Base-by-base conservation (phyloP, 306 rosid species). In the Castanea crenata region DNA sequence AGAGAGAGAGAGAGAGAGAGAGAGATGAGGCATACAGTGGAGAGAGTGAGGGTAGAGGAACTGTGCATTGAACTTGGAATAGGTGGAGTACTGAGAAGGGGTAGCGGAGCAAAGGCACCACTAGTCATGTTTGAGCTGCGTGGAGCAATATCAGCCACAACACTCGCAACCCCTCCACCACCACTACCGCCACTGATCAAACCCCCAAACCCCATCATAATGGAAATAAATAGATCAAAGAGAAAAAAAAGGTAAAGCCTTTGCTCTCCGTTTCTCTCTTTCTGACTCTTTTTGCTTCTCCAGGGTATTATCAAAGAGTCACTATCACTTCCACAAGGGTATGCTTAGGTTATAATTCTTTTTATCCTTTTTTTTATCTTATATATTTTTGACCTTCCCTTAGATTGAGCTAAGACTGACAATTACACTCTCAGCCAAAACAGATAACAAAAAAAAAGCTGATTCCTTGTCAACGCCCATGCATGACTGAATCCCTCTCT, bases 391-490 rank as follows among this genome's bases (percentile, higher is more conserved):
- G 88, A 88, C 94, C 73, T 79, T 6, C 76, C 52, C 79, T 76
- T 69, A 81, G 56, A 79, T 74, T 73, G 41, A 87, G 83, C 64
- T 15, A 85, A 71, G 59, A 58, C 85, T 32, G 80, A 81, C 73
- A 83, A 79, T 71, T 73, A 68, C 84, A 84, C 75, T 76, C 83
- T 80, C 81, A 84, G 76, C 69, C 70, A 73, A 63, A 79, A 81
- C 83, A 84, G 82, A 69, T 78, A 81, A 68, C 62, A 76, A 46
- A 70, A 76, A 52, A 80, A 87, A 84, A 78, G 74, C 2, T 31
- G 76, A 35, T 84, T 13, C 83, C 29, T 84, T 78, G 96, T 94
- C 98, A 89, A 90, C 86, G 82, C 81, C 82, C 88, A 83, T 86
- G 97, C 91, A 88, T 78, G 85, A 64, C 55, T 64, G 79, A 76